Conservation (phyloP, 2,329 filamentous ascomycete species). For the Drechslera avenae region DNA sequence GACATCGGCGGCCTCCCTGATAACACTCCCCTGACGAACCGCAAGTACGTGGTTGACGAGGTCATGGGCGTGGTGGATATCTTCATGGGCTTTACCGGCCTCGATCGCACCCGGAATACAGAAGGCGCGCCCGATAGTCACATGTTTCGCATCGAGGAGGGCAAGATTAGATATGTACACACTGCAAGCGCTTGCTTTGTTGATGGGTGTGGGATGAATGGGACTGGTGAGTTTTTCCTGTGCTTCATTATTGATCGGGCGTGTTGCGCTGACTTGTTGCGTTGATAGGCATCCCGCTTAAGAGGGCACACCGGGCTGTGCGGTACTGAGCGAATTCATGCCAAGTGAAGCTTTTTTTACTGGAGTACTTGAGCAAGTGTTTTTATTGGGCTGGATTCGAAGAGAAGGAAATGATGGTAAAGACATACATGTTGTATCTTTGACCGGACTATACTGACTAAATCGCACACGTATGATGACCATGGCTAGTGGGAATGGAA, state of each 20-base stretch:
- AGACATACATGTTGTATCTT: too few species aligned
- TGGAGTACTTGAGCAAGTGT: too few species aligned
- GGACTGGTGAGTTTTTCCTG: constrained; percentile 5
- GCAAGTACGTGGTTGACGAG: constrained; percentile 36
- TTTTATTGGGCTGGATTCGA: too few species aligned
- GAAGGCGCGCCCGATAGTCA: constrained; percentile 33
- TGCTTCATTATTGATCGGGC: too few species aligned
- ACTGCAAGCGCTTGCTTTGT: constrained; percentile 32
- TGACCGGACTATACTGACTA: too few species aligned
- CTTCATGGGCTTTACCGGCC: constrained; percentile 30
- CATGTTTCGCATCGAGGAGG: constrained; percentile 30
- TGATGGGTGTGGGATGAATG: constrained; percentile 30
- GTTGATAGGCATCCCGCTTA: neutral
- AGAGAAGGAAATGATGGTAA: too few species aligned
- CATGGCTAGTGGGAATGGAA: too few species aligned
- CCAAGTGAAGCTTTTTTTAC: too few species aligned
- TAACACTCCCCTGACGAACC: constrained; percentile 25
- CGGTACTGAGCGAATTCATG: neutral
- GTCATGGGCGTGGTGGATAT: constrained; percentile 30
- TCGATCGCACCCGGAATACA: constrained; percentile 30
- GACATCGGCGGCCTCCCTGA: constrained; percentile 13
- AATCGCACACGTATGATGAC: too few species aligned
- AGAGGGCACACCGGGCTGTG: neutral
- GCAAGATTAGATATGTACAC: constrained; percentile 31
- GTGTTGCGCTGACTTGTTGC: too few species aligned